Percentiles rank a stretch among this genome's conserved stretches.
Conservation (phyloP, 352 stramenopile species). For the Phytopythium mirpurense region DNA sequence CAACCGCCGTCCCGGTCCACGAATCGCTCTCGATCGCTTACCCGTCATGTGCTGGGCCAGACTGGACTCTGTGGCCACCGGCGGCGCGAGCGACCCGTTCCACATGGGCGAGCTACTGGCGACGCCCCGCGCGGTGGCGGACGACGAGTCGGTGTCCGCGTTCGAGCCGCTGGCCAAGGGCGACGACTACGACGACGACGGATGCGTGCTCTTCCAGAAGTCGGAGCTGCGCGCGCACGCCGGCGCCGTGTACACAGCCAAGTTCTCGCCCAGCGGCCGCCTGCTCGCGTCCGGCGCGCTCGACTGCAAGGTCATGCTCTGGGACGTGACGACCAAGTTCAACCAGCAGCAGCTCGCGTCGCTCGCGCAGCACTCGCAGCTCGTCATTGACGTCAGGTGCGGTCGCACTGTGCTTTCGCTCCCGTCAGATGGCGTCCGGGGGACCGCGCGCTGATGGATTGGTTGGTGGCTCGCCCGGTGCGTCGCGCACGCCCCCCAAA, state of each 20-base stretch:
- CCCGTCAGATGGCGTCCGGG: not conserved
- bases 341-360: constrained; percentile 82
- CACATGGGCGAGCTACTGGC: constrained; percentile 65
- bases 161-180: constrained; percentile 40
- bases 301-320: constrained; percentile 79
- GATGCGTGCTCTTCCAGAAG: constrained; percentile 74
- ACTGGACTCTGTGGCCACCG: constrained; percentile 57
- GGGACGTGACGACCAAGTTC: constrained; percentile 87
- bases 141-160: constrained; percentile 28
- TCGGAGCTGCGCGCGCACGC: constrained; percentile 70
- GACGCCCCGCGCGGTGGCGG: constrained; percentile 22
- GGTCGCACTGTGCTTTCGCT: not conserved
- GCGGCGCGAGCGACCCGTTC: constrained; percentile 50
- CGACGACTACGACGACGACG: constrained; percentile 59
- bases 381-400: constrained; percentile 79
- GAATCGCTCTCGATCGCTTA: too few relatives aligned
- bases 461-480: too few relatives aligned
- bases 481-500: too few relatives aligned
- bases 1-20: too few relatives aligned
- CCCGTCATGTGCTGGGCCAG: too few relatives aligned
- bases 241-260: constrained; percentile 82
- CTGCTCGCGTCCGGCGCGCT: constrained; percentile 75
- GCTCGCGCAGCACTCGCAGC: constrained; percentile 66
- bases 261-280: constrained; percentile 81
- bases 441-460: not conserved